phyloP scores from a whole-genome alignment of 257 asterid genomes.

The Solanum peruvianum region DNA sequence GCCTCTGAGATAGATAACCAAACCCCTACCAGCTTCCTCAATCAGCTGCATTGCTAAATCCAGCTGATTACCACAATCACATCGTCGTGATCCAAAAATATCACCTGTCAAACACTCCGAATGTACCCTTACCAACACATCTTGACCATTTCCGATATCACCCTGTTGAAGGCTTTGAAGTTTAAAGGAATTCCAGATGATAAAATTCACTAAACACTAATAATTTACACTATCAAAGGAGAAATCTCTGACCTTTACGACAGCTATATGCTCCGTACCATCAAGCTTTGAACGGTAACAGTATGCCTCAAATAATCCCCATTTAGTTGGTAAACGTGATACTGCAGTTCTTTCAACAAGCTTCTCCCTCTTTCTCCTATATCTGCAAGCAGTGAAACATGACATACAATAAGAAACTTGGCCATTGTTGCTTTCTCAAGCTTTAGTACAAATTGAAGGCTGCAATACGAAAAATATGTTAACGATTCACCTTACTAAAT shows the following conservation, averaged over 20 bases:
- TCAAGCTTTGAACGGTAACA: conserved; percentile 72
- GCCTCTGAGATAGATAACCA: conserved; percentile 63
- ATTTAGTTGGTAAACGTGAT: conserved; percentile 64
- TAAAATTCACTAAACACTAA: neutral
- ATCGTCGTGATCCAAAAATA: conserved; percentile 65
- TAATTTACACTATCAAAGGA: neutral
- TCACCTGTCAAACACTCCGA: conserved; percentile 88
- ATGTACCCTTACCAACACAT: conserved; percentile 76
- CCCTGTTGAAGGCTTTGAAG: conserved; percentile 26
- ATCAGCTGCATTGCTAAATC: conserved; percentile 74
- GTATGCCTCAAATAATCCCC: conserved; percentile 61
- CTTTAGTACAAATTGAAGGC: neutral
- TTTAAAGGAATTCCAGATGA: neutral
- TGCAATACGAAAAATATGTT: neutral
- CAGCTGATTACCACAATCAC: conserved; percentile 78
- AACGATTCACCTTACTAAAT: conserved; percentile 49
- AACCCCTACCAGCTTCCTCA: conserved; percentile 64
- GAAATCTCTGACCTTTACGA: conserved; percentile 37
- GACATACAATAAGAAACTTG: neutral
- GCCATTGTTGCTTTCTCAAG: neutral
- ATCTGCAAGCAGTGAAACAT: conserved; percentile 21
- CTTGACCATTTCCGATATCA: conserved; percentile 68
- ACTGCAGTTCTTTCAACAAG: conserved; percentile 56
- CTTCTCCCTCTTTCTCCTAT: conserved; percentile 70
- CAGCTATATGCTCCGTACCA: conserved; percentile 63